A percentile compares a stretch with the other conserved stretches of the same genome.
Evolutionary conservation across 495 filamentous ascomycete species (phyloP).

Genomic region (Penicillium flavigenum): DNA sequence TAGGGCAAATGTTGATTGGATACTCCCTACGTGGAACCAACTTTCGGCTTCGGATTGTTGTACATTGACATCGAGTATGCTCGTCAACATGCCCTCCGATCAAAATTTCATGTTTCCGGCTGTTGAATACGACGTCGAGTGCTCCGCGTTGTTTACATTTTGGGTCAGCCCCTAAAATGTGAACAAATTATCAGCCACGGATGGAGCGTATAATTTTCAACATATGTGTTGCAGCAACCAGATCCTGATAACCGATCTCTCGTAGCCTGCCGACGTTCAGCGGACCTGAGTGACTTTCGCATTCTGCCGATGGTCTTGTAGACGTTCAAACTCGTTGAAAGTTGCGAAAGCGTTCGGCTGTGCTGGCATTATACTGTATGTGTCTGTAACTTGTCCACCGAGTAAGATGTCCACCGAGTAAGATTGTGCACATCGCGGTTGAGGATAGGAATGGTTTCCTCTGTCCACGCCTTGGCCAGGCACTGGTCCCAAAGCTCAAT

Average conservation of each 20-base stretch:
- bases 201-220: conserved; percentile 50
- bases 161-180: conserved; percentile 26
- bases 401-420: too few relatives aligned
- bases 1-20: conserved; percentile 42
- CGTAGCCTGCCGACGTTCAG: conserved; percentile 39
- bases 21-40: conserved; percentile 37
- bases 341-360: too few relatives aligned
- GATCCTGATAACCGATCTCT: conserved; percentile 30
- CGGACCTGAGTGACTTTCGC: too few relatives aligned
- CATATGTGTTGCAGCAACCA: conserved; percentile 28
- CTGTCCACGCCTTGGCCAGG: too few relatives aligned
- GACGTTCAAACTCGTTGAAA: too few relatives aligned
- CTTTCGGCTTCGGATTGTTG: conserved; percentile 35
- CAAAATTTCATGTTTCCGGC: conserved; percentile 39
- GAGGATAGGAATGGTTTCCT: too few relatives aligned
- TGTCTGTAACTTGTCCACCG: too few relatives aligned
- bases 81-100: conserved; percentile 41
- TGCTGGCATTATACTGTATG: too few relatives aligned
- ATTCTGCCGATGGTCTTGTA: too few relatives aligned
- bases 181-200: conserved; percentile 44
- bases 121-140: conserved; percentile 42
- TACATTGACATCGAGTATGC: conserved; percentile 39
- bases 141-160: conserved; percentile 23
- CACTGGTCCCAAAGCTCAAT: not conserved
- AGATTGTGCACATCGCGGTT: too few relatives aligned